A percentile compares a stretch with the other conserved stretches of the same genome.
phyloP scores from a whole-genome alignment of 495 filamentous ascomycete genomes.

The Penicillium pancosmium region DNA sequence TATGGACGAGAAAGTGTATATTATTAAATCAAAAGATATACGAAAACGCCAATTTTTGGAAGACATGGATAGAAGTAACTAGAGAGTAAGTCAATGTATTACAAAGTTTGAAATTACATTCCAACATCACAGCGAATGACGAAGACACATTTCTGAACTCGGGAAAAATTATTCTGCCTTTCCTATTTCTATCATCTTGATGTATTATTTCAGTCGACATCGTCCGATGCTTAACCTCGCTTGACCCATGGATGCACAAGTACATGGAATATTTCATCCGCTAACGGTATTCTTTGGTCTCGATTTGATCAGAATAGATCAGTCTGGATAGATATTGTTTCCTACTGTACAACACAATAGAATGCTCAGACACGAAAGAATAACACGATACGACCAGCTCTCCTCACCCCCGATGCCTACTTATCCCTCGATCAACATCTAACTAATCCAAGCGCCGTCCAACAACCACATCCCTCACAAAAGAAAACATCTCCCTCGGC shows the following conservation, averaged over 20 bases:
- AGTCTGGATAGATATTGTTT: no score
- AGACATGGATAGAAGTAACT: neutral
- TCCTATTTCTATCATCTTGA: constrained; percentile 8
- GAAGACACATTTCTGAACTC: constrained; percentile 21
- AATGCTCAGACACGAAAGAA: no score
- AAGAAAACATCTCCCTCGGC: constrained; percentile 43
- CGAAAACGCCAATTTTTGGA: neutral
- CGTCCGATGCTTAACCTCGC: constrained; percentile 19
- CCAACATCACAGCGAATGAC: constrained; percentile 11
- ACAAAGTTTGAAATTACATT: neutral
- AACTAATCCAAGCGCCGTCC: constrained; percentile 4
- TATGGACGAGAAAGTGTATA: no score
- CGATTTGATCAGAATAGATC: neutral
- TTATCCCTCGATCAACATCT: neutral
- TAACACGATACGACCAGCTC: neutral
- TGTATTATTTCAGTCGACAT: constrained; percentile 26
- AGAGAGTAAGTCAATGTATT: neutral
- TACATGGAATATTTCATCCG: neutral
- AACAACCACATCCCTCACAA: constrained; percentile 41
- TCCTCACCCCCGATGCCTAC: neutral
- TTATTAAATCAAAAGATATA: no score
- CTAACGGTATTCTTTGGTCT: neutral
- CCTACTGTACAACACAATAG: no score
- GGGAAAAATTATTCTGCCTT: constrained; percentile 14
- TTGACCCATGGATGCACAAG: neutral